Evolutionary conservation across 2,329 filamentous ascomycete species (phyloP), one percentile per base, ranked within the genome.

Genomic region (Botryotinia convoluta): DNA sequence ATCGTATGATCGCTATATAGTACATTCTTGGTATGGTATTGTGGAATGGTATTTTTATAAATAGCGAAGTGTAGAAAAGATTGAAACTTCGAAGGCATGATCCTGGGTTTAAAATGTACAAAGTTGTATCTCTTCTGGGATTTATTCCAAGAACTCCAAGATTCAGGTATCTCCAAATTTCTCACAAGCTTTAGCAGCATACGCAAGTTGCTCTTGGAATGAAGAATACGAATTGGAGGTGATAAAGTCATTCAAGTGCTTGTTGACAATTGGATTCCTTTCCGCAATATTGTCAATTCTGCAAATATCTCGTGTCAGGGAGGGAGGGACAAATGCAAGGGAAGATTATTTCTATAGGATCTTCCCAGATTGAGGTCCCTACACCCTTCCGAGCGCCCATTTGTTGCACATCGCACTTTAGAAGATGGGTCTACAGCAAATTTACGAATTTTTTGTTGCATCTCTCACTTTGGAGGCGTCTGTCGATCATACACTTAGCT

Each of bases 401-500:
- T 51, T 39, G 8, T 51, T 67, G 32, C 45, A 67, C 2, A 29
- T 39, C 32, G 32, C 26, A 20, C 45, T 54, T 29, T 54, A 45
- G 32, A n/a, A 37, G 9, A 16, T 22, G 26, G 32, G 2, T 18
- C 35, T n/a, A 5, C 45, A 39, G 45, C 45, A 39, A 51, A 20
- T 8, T 39, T 54, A n/a, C 14, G 45, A 39, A 20, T n/a, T 1
- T 54, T 39, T 67, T 54, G 64, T 67, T 68, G 64, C 64, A 54
- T 29, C 32, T 68, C 45, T 35, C 26, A 68, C 35, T 54, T 54
- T 39, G 35, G 64, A 29, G 45, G 45, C 45, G 26, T 54, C 51
- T 39, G 35, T 54, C 35, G 35, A 68, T 68, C 64, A n/a, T 22
- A 35, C n/a, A 57, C 44, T 54, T 68, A 37, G 64, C 45, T 54